phyloP scores from a whole-genome alignment of 768 basidiomycete species.

The Tricholoma hemisulphureum region DNA sequence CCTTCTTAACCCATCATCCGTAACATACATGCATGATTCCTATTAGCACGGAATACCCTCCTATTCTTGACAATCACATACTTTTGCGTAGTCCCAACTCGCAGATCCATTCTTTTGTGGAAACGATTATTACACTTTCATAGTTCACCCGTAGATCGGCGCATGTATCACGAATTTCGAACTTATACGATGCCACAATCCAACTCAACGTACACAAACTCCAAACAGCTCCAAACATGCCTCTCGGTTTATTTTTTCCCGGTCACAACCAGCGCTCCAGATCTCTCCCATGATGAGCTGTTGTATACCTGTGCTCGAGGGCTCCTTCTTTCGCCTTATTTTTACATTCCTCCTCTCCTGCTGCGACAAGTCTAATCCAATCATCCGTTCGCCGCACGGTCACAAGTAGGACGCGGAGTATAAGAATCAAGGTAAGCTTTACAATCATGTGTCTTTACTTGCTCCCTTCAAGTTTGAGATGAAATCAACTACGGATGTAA shows the following conservation, averaged over 20 bases:
- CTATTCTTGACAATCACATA: slow-evolving; percentile 11
- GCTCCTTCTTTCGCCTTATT: too few relatives aligned
- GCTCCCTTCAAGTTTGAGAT: slow-evolving; percentile 12
- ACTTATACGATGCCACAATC: background rate
- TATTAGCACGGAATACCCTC: slow-evolving; percentile 22
- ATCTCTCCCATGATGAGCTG: background rate
- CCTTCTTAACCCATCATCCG: slow-evolving; percentile 3
- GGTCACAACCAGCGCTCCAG: background rate
- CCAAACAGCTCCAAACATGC: background rate
- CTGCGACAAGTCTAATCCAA: too few relatives aligned
- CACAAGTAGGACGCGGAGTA: too few relatives aligned
- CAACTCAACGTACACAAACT: background rate
- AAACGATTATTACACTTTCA: background rate
- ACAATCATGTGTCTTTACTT: background rate
- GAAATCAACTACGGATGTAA: slow-evolving; percentile 31
- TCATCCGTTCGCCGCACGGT: background rate
- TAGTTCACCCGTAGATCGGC: slow-evolving; percentile 13
- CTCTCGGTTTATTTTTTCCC: background rate
- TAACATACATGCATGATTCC: slow-evolving; percentile 10
- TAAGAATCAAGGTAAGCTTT: background rate
- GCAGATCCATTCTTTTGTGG: slow-evolving; percentile 8
- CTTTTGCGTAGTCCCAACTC: slow-evolving; percentile 1
- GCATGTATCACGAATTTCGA: background rate
- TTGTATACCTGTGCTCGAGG: too few relatives aligned
- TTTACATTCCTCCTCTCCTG: too few relatives aligned